These are phyloP conservation scores for Emydomyces testavorans DNA, from an alignment of 2,329 filamentous ascomycete genomes.

Conservation along the genomic window DNA sequence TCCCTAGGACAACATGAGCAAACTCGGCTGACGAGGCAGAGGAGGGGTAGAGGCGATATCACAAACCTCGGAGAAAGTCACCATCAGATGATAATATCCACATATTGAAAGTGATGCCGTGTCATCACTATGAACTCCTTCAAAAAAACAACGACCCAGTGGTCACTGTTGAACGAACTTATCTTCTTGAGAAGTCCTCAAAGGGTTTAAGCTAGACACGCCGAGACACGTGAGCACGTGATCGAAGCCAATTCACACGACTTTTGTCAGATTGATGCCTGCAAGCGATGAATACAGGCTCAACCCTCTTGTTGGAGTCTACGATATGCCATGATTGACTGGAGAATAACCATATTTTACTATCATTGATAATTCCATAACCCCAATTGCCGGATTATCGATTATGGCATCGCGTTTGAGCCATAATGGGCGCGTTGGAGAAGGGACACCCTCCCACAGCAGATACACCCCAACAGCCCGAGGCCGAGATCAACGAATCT, in stretches of 20 bases:
- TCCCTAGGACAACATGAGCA: conserved; percentile 38
- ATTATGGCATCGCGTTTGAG: not conserved
- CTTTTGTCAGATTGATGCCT: no score
- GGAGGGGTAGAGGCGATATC: conserved; percentile 19
- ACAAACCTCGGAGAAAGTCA: conserved; percentile 35
- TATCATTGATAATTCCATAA: no score
- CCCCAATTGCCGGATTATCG: not conserved
- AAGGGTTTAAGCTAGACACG: no score
- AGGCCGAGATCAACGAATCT: not conserved
- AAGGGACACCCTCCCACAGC: not conserved
- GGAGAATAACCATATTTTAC: no score
- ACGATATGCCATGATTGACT: not conserved
- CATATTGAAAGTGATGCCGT: conserved; percentile 35
- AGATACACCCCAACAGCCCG: not conserved
- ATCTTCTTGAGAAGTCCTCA: no score
- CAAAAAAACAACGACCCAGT: not conserved
- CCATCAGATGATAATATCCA: conserved; percentile 51
- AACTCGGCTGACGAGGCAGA: not conserved
- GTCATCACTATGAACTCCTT: not conserved
- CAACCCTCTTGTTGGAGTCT: no score
- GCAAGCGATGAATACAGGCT: no score
- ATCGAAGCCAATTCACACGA: conserved; percentile 16
- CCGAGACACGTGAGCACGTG: conserved; percentile 30
- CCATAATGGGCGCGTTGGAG: conserved; percentile 9
- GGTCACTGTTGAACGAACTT: not conserved